Base-by-base conservation (phyloP, 345 rosid genomes). In the Salix arbutifolia region DNA sequence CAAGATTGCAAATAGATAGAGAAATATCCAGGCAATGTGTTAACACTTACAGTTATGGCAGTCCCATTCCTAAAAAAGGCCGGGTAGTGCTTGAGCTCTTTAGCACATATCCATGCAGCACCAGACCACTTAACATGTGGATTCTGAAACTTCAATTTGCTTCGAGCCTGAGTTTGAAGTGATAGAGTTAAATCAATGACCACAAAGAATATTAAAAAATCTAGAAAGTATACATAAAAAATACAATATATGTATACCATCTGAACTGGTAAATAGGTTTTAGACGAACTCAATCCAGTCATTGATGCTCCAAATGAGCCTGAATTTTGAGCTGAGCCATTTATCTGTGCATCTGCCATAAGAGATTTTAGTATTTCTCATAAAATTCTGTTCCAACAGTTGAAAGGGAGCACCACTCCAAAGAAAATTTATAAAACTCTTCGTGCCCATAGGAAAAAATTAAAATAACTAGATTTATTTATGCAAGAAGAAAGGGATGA, bases 101-200 rank as follows among this genome's bases (percentile, higher is more conserved):
- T 96, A 35, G 92, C 96, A 86, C 97, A 93, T 67, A 84, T 87
- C 99, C 98, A 93, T 64, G 91, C 83, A 76, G 71, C 65, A 65
- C 99, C 99, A 56, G 91, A 91, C 99, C 99, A 93, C 71, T 88
- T 86, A 82, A 96, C 91, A 70, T 89, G 96, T 65, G 92, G 89
- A 86, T 75, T 88, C 46, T 80, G 87, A 69, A 83, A 88, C 98
- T 96, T 87, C 50, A 33, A 86, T 60, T 37, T 21, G 40, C 25
- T 58, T 38, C 64, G 28, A 58, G 64, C 28, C 64, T 58, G 64
- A 58, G n/a, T 58, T 23, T 23, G 25, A 58, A 3, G 26, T 0
- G 16, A 42, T 69, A 71, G 12, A 66, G 60, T 61, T 79, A 67
- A 6, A 79, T 50, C 70, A 25, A 25, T 37, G 33, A 37, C 25